Conservation (phyloP, 306 rosid species). For the Fragaria nilgerrensis region DNA sequence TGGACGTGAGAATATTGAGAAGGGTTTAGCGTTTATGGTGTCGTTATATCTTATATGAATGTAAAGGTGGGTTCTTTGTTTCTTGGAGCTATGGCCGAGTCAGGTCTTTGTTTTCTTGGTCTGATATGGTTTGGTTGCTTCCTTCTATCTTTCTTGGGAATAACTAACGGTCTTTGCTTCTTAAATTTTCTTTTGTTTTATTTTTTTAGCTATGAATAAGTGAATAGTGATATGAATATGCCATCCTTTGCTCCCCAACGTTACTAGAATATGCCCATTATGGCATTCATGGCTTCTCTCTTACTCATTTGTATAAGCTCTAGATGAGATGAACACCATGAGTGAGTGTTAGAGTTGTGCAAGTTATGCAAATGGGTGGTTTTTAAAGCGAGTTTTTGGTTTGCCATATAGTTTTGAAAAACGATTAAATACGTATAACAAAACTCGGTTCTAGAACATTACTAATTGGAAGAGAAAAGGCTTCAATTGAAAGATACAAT, state of each 20-base stretch:
- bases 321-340: background rate
- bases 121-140: background rate
- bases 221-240: constrained; percentile 22
- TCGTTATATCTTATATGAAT: background rate
- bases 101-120: background rate
- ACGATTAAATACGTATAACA: no score
- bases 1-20: constrained; percentile 6
- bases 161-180: constrained; percentile 37
- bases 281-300: background rate
- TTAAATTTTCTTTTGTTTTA: background rate
- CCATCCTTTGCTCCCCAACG: constrained; percentile 16
- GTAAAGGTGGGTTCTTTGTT: background rate
- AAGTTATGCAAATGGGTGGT: background rate
- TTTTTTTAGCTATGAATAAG: background rate
- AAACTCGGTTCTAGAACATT: background rate
- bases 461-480: background rate
- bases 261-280: constrained; percentile 33
- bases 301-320: background rate
- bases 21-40: background rate
- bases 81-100: background rate
- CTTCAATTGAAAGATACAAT: no score
- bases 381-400: background rate
- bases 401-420: background rate
- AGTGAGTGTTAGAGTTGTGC: constrained; percentile 1
- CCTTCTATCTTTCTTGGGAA: background rate